These are phyloP conservation scores for Agaricus blazei DNA, from an alignment of 768 basidiomycete genomes.

Conservation along the genomic window DNA sequence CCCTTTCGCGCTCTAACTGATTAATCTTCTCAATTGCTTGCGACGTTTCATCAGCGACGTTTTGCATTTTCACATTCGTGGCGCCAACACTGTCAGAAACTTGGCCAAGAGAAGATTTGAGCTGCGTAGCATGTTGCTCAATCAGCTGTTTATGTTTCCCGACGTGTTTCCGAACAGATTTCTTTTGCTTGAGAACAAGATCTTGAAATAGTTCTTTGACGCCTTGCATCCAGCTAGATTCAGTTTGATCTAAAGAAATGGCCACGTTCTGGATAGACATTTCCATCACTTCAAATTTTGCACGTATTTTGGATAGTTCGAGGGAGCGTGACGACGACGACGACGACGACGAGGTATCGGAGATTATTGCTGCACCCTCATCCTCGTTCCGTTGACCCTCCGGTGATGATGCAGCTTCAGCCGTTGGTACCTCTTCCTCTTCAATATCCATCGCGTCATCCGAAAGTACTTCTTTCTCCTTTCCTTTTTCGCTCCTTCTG, in stretches of 20 bases:
- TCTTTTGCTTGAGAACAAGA: neutral
- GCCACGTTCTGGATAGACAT: neutral
- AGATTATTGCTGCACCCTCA: neutral
- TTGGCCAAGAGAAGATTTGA: neutral
- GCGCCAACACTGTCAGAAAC: neutral
- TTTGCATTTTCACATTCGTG: neutral
- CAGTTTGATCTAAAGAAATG: neutral
- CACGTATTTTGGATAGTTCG: neutral
- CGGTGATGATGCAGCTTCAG: neutral
- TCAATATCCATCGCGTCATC: constrained; percentile 3
- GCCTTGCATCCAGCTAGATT: neutral
- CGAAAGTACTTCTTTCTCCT: neutral
- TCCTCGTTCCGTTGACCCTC: neutral
- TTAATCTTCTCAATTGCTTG: neutral
- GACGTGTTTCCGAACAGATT: neutral
- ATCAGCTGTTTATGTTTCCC: neutral
- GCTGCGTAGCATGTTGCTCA: neutral
- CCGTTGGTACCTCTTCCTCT: neutral
- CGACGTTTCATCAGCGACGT: neutral
- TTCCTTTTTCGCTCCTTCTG: constrained; percentile 5
- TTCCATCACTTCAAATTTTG: neutral
- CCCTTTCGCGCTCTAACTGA: neutral
- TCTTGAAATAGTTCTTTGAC: constrained; percentile 3
- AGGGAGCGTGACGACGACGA: neutral
- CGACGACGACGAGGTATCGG: neutral